Base-by-base conservation (phyloP, 768 basidiomycete species). In the Termitomyces bulborhizus region DNA sequence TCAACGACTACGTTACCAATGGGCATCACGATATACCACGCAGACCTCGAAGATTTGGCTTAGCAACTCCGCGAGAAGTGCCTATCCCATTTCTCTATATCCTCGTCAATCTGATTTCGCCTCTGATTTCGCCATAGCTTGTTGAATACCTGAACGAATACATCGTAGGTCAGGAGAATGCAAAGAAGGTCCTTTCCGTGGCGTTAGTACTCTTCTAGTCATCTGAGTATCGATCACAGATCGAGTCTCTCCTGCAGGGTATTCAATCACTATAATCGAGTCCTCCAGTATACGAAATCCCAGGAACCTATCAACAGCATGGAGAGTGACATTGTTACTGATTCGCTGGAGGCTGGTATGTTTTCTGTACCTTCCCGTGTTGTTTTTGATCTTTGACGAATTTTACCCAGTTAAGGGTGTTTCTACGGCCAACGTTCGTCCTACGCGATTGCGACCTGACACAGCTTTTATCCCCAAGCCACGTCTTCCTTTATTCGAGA, bases 181-280 rank as follows among this genome's bases (percentile, higher is more conserved):
- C 95, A 3, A 98, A 98, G 81, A 93, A 93, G 66, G 86, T 90
- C 24, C 80, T 98, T 32, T 90, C 92, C 37, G 95, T 98, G 46
- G 95, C 94, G 93, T 93, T 71, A 67, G 92, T 82, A 43, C 46
- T 27, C 36, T 34, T 46, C 31, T 16, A 34, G 34, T 32, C 34
- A n/a, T 3, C 45, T 46, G 56, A 49, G 47, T 24, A 26, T 50
- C n/a, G 3, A 27, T 48, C 21, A 55, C 15, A n/a, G 3, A 48
- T n/a, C 45, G 29, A 59, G 31, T 40, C 15, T 49, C 47, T 56
- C 36, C 56, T 36, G 40, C 48, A 96, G 93, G 32, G 92, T 96
- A 1, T 97, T 86, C 78, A 96, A 97, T 62, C 95, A 97, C 69
- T 97, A 94, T 67, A 93, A 89, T 65, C 89, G 94, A 42, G 85